A percentile compares a stretch with the other conserved stretches of the same genome.
Evolutionary conservation across 805 yeast genomes (phyloP).

Genomic region (Lipomyces yamadae): DNA sequence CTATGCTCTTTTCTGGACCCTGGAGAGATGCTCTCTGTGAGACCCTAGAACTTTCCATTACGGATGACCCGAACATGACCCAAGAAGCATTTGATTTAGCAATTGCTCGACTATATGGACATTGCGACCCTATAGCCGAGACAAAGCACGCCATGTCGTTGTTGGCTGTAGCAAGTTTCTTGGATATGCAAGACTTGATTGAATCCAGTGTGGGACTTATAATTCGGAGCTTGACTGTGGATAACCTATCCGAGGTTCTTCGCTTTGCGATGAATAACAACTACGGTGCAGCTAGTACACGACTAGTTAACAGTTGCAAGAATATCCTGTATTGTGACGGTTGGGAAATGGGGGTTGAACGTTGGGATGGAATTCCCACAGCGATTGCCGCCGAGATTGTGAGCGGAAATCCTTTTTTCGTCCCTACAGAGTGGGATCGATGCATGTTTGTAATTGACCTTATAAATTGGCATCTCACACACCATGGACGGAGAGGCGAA

Average conservation of each 20-base stretch:
- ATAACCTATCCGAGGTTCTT: slow-evolving; percentile 48
- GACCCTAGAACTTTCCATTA: slow-evolving; percentile 46
- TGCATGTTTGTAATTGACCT: slow-evolving; percentile 49
- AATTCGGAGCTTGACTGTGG: slow-evolving; percentile 47
- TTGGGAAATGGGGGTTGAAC: slow-evolving; percentile 53
- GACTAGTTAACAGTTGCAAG: slow-evolving; percentile 54
- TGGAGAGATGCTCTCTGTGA: slow-evolving; percentile 49
- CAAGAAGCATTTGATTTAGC: slow-evolving; percentile 57
- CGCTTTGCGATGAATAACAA: slow-evolving; percentile 52
- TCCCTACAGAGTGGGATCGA: slow-evolving; percentile 62
- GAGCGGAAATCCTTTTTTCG: slow-evolving; percentile 57
- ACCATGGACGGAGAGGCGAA: neutral
- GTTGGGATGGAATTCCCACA: slow-evolving; percentile 56
- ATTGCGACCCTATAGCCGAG: slow-evolving; percentile 46
- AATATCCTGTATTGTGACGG: slow-evolving; percentile 56
- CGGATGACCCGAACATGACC: slow-evolving; percentile 50
- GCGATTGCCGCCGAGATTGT: slow-evolving; percentile 52
- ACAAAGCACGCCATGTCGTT: slow-evolving; percentile 49
- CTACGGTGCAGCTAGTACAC: slow-evolving; percentile 55
- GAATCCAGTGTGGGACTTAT: slow-evolving; percentile 52
- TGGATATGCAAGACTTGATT: slow-evolving; percentile 54
- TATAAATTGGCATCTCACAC: slow-evolving; percentile 18
- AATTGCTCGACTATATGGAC: slow-evolving; percentile 55
- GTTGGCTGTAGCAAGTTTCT: slow-evolving; percentile 57
- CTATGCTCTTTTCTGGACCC: slow-evolving; percentile 51